Evolutionary conservation across 139 green algal genomes (phyloP), one percentile per base, ranked within the genome.

Genomic region (Chlamydomonas eustigma): DNA sequence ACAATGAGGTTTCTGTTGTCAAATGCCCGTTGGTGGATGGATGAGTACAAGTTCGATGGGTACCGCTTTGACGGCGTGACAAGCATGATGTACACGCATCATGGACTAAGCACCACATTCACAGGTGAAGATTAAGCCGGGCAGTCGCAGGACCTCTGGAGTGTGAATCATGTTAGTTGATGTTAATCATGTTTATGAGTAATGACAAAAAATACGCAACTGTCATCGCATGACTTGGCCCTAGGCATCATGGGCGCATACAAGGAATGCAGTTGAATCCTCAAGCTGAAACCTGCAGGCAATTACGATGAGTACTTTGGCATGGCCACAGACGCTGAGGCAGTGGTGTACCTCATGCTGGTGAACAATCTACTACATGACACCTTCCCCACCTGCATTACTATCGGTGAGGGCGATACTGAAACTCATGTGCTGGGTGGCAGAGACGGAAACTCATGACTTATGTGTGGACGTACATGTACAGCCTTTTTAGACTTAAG

Each of bases 11-110:
- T 98, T 89, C 85, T 98, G 75, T 84, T 99, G 75, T 95, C 88
- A 70, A 98, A 98, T 87, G 79, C 93, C 25, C 89, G 94, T 67
- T 98, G 90, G 86, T 99, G 95, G 95, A 81, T 98, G 36, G 95
- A 98, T 51, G 95, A 98, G 87, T 98, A 93, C 90, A 97, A 97
- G 87, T 99, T 81, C 73, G 76, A 81, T 52, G 76, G 76, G 6
- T 87, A 84, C 77, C 90, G 93, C 81, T 99, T 99, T 84, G 95
- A 99, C 52, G 95, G 95, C 70, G 91, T 98, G 24, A 99, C 95
- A 37, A 93, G 81, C 76, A 99, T 99, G 94, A 98, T 99, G 95
- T 98, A 98, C 92, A 92, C 96, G 79, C 96, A 99, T 88, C 96
- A 99, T 80, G 96, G 96, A 73, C 92, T 99, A 12, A 88, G 92